Percentiles rank a stretch among this genome's conserved stretches.
These are phyloP conservation scores for Leccinum boreale DNA, from an alignment of 768 basidiomycete species.

Conservation along the genomic window DNA sequence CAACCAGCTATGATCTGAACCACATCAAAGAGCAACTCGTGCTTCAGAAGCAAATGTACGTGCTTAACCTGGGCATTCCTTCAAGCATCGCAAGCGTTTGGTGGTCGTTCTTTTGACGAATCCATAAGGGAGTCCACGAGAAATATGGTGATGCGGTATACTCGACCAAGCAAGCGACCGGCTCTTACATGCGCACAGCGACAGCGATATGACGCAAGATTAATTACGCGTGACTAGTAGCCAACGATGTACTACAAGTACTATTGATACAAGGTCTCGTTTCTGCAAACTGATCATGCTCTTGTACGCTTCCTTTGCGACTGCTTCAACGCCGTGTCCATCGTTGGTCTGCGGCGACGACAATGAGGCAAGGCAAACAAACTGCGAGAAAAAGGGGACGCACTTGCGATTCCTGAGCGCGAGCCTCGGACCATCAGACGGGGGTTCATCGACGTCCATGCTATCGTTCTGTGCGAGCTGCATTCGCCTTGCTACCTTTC, in stretches of 20 bases:
- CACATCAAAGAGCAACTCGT: too few species aligned
- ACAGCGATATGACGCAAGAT: too few species aligned
- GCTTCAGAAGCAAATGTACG: too few species aligned
- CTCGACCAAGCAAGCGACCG: too few species aligned
- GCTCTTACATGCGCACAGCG: too few species aligned
- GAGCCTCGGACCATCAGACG: conserved; percentile 34
- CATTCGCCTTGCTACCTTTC: conserved; percentile 35
- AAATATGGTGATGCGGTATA: too few species aligned
- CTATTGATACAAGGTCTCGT: conserved; percentile 7
- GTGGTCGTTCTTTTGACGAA: too few species aligned
- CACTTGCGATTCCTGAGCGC: conserved; percentile 61
- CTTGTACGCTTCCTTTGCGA: conserved; percentile 58
- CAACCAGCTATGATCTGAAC: too few species aligned
- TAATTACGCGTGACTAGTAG: not conserved
- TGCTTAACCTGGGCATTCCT: too few species aligned
- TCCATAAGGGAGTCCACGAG: too few species aligned
- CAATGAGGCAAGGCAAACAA: not conserved
- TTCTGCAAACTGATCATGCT: conserved; percentile 30
- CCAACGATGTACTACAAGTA: too few species aligned
- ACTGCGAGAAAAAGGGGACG: conserved; percentile 22
- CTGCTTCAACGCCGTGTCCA: conserved; percentile 44
- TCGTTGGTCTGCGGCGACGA: conserved; percentile 24
- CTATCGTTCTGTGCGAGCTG: conserved; percentile 28
- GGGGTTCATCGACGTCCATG: conserved; percentile 69
- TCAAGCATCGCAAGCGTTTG: too few species aligned